These are phyloP conservation scores for Actinomortierella ambigua DNA, from an alignment of 371 early-diverging fungal species.

Conservation along the genomic window DNA sequence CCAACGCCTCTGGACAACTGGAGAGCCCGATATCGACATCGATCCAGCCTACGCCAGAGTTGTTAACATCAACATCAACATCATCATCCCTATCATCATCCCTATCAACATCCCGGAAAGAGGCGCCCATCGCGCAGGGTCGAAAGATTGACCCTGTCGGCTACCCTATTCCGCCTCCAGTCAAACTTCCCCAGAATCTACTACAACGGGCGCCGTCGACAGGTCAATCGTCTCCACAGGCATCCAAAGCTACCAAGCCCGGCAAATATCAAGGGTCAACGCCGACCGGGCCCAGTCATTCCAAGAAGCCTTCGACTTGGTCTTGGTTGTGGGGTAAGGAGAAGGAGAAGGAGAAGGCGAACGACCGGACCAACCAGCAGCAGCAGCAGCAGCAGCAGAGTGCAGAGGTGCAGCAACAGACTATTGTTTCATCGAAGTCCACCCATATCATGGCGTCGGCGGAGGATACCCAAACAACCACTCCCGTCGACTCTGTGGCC, in stretches of 20 bases:
- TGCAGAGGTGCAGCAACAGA: too few relatives aligned
- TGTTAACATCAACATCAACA: constrained; percentile 1
- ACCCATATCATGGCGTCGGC: too few relatives aligned
- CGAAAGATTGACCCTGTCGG: constrained; percentile 25
- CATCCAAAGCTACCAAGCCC: constrained; percentile 3
- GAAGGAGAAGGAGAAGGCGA: constrained; percentile 22
- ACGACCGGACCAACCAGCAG: constrained; percentile 6
- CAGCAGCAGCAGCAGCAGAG: neutral
- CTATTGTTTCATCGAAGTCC: too few relatives aligned
- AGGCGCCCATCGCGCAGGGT: too few relatives aligned
- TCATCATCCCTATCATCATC: too few relatives aligned
- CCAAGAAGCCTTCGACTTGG: constrained; percentile 41
- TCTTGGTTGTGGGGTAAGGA: constrained; percentile 45
- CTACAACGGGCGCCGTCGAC: constrained; percentile 21
- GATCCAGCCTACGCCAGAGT: neutral
- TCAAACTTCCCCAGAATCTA: constrained; percentile 38
- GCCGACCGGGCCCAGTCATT: constrained; percentile 2
- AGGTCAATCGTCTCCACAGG: neutral
- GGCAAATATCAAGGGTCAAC: constrained; percentile 1
- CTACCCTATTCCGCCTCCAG: constrained; percentile 45
- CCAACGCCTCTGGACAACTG: constrained; percentile 32
- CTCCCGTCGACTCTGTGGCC: too few relatives aligned
- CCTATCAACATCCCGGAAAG: too few relatives aligned
- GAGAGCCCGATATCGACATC: constrained; percentile 14
- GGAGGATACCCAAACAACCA: too few relatives aligned